Conservation (phyloP, 768 basidiomycete genomes). For the Leucocoprinus sp. region DNA sequence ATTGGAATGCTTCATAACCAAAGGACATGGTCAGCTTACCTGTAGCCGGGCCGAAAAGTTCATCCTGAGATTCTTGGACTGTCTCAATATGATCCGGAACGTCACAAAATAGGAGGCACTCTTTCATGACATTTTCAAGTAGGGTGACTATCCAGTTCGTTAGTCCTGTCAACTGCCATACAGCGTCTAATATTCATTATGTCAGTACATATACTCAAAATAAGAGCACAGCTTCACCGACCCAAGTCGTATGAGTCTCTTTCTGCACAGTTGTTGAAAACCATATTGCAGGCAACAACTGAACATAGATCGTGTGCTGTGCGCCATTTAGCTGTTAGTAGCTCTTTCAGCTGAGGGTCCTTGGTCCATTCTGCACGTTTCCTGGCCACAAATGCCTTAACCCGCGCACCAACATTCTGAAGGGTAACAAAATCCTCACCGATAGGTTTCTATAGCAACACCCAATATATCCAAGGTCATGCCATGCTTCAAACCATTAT, state of each 20-base stretch:
- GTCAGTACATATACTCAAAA: not conserved
- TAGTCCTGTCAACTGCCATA: conserved; percentile 65
- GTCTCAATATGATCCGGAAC: conserved; percentile 6
- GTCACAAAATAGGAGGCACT: conserved; percentile 34
- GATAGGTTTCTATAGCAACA: conserved; percentile 41
- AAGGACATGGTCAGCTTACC: conserved; percentile 7
- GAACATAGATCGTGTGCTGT: conserved; percentile 64
- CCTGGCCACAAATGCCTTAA: conserved; percentile 11
- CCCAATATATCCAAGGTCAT: conserved; percentile 33
- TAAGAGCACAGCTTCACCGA: conserved; percentile 19
- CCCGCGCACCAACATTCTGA: not conserved
- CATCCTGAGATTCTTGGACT: conserved; percentile 11
- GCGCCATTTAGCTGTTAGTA: conserved; percentile 42
- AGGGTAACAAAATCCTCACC: conserved; percentile 22
- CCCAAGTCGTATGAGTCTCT: conserved; percentile 57
- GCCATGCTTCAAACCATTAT: conserved; percentile 21
- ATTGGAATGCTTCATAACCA: not conserved
- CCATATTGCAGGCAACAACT: conserved; percentile 46
- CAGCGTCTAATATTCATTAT: conserved; percentile 38
- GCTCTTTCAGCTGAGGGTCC: conserved; percentile 28
- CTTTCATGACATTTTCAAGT: conserved; percentile 52
- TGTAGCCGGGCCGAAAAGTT: conserved; percentile 10
- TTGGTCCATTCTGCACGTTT: conserved; percentile 16
- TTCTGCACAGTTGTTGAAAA: conserved; percentile 62
- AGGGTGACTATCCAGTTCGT: conserved; percentile 56